Conservation (phyloP, 805 yeast species). For the Wickerhamomyces hampshirensis region DNA sequence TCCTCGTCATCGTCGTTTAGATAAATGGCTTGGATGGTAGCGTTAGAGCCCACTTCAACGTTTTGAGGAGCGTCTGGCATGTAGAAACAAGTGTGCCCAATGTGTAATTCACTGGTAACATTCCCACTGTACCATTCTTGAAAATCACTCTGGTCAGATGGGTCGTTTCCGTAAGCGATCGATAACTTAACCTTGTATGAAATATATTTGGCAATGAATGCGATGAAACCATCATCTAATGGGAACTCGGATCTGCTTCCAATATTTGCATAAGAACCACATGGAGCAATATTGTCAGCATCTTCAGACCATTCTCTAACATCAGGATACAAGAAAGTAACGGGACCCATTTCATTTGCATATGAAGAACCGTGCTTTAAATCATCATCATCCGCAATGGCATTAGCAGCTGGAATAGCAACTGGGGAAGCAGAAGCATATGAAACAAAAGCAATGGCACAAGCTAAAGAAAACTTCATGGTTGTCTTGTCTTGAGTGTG, state of each 20-base stretch:
- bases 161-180: conserved; percentile 36
- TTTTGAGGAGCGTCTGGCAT: conserved; percentile 37
- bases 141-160: conserved; percentile 36
- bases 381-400: conserved; percentile 10
- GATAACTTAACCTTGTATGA: conserved; percentile 35
- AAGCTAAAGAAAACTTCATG: not conserved
- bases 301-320: conserved; percentile 44
- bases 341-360: conserved; percentile 25
- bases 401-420: conserved; percentile 19
- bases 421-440: conserved; percentile 19
- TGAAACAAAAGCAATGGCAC: conserved; percentile 15
- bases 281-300: conserved; percentile 40
- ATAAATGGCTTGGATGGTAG: conserved; percentile 42
- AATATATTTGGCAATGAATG: conserved; percentile 38
- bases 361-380: conserved; percentile 24
- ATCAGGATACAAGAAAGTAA: conserved; percentile 34
- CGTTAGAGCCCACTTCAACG: conserved; percentile 34
- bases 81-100: conserved; percentile 43
- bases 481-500: not conserved
- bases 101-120: conserved; percentile 34
- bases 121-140: conserved; percentile 35
- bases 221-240: conserved; percentile 41
- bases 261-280: conserved; percentile 35
- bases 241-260: conserved; percentile 41
- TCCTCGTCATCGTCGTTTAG: conserved; percentile 28